phyloP scores from a whole-genome alignment of 179 eudicot species.

The Amaranthus tricolor region DNA sequence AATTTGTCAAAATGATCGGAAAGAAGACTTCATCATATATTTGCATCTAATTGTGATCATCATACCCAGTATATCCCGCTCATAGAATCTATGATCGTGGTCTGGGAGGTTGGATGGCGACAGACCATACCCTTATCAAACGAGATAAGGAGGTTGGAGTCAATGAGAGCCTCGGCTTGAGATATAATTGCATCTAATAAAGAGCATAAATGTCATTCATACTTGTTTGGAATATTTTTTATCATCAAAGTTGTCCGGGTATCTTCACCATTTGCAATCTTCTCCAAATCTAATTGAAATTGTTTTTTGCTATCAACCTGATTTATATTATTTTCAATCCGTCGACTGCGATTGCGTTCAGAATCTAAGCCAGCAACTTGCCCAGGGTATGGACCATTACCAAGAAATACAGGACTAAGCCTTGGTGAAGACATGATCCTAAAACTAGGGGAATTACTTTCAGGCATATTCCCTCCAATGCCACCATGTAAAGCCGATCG shows the following conservation, averaged over 20 bases:
- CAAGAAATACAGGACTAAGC: conserved; percentile 59
- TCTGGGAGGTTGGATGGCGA: too few relatives aligned
- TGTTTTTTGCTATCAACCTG: conserved; percentile 66
- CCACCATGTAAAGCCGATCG: conserved; percentile 38
- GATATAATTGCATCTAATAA: not conserved
- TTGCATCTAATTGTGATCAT: not conserved
- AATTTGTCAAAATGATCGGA: not conserved
- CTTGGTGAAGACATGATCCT: conserved; percentile 67
- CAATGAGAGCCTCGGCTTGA: too few relatives aligned
- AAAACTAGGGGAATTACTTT: conserved; percentile 54
- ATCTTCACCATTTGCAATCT: conserved; percentile 75
- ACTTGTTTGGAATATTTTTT: conserved; percentile 94
- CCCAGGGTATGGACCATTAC: conserved; percentile 56
- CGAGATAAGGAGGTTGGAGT: too few relatives aligned
- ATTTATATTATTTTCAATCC: conserved; percentile 47
- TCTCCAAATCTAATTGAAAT: conserved; percentile 75
- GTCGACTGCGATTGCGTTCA: conserved; percentile 47
- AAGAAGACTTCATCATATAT: not conserved
- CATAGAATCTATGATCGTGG: too few relatives aligned
- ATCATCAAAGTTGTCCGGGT: conserved; percentile 88
- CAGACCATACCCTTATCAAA: too few relatives aligned
- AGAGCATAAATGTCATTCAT: conserved; percentile 12
- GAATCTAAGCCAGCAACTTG: conserved; percentile 35
- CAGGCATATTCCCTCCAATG: conserved; percentile 41
- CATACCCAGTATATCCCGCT: too few relatives aligned